Percentiles rank a stretch among this genome's conserved stretches.
Conservation (phyloP, 2,329 filamentous ascomycete genomes). For the Cryphonectria carpinicola region DNA sequence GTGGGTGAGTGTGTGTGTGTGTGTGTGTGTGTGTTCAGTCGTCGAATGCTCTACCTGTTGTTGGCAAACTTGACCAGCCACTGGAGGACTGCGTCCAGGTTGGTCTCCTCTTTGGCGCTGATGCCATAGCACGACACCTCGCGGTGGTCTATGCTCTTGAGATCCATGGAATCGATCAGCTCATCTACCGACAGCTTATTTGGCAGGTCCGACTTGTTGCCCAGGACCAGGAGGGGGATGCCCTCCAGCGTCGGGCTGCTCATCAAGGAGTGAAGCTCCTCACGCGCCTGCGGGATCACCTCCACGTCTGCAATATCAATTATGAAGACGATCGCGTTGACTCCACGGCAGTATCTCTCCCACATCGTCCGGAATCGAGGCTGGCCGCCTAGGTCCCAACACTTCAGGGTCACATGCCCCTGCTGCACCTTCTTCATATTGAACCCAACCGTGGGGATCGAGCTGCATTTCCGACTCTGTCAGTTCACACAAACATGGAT, state of each 20-base stretch:
- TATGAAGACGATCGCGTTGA: conserved; percentile 98
- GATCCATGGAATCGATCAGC: conserved; percentile 87
- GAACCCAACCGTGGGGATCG: conserved; percentile 97
- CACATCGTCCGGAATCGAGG: conserved; percentile 98
- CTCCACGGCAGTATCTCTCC: conserved; percentile 97
- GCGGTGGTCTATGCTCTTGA: conserved; percentile 85
- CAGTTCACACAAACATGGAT: conserved; percentile 38
- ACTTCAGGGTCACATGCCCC: conserved; percentile 97
- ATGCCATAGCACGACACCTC: conserved; percentile 99
- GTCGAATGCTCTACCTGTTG: conserved; percentile 58
- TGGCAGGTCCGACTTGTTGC: conserved; percentile 96
- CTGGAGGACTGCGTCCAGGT: conserved; percentile 93
- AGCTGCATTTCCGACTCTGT: conserved; percentile 60
- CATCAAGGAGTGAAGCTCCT: conserved; percentile 90
- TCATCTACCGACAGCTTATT: conserved; percentile 92
- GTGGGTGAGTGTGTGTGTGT: neutral
- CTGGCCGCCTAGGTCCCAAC: conserved; percentile 98
- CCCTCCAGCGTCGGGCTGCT: conserved; percentile 81
- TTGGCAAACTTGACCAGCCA: conserved; percentile 88
- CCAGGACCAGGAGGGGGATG: conserved; percentile 90
- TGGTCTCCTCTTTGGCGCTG: conserved; percentile 98
- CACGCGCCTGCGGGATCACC: conserved; percentile 80
- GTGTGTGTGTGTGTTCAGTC: neutral
- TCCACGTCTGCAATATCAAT: conserved; percentile 90
- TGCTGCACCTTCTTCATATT: conserved; percentile 99